Evolutionary conservation across 257 asterid species (phyloP).

Genomic region (Nicotiana noctiflora): DNA sequence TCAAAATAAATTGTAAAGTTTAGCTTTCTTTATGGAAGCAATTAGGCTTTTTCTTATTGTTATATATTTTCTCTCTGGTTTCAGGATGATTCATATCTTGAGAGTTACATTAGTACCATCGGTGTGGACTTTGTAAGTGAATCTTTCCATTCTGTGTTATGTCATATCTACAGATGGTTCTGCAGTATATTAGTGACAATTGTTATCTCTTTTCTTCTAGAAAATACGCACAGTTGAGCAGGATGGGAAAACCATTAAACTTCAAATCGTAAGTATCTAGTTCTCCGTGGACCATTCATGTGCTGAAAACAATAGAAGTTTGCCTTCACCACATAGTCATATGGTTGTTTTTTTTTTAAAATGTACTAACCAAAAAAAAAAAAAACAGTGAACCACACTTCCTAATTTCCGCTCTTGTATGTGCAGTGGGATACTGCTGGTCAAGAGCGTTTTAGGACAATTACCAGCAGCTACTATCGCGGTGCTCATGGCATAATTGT

Average conservation of each 20-base stretch:
- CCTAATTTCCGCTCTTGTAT: not conserved
- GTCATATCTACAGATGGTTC: not conserved
- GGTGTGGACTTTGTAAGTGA: conserved; percentile 92
- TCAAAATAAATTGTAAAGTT: not conserved
- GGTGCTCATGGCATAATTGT: conserved; percentile 96
- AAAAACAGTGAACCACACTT: not conserved
- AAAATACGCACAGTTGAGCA: conserved; percentile 92
- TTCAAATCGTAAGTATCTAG: conserved; percentile 67
- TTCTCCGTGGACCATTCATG: not conserved
- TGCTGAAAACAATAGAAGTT: not conserved
- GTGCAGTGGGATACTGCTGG: conserved; percentile 96
- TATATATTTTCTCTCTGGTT: conserved; percentile 4
- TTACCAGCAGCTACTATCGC: conserved; percentile 93
- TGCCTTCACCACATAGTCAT: not conserved
- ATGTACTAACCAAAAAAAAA: not conserved
- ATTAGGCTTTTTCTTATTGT: conserved; percentile 12
- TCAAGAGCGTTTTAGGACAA: conserved; percentile 92
- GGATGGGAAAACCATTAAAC: conserved; percentile 89
- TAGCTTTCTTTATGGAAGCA: not conserved
- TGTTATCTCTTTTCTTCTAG: conserved; percentile 27
- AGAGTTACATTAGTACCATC: conserved; percentile 90
- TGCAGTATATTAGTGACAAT: not conserved
- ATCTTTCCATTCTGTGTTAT: not conserved
- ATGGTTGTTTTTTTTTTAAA: not conserved
- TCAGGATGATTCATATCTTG: conserved; percentile 93